Evolutionary conservation across 2,329 filamentous ascomycete genomes (phyloP).

Genomic region (Cercospora sp.): DNA sequence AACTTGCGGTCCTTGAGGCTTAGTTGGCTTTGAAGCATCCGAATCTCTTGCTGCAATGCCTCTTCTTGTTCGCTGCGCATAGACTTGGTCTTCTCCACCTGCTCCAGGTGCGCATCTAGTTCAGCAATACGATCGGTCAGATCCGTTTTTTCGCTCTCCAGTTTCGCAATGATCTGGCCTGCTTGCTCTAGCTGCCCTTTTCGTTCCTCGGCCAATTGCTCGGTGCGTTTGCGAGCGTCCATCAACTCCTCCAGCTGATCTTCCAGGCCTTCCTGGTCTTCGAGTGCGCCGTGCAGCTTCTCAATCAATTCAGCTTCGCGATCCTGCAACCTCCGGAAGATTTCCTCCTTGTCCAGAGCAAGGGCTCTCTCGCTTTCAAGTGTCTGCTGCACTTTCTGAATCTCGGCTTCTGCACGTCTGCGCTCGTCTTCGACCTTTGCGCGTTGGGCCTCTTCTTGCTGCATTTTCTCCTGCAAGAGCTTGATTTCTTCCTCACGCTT

Average conservation of each 20-base stretch:
- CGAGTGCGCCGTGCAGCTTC: slow-evolving; percentile 85
- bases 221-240: slow-evolving; percentile 82
- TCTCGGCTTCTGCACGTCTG: slow-evolving; percentile 80
- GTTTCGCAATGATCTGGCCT: slow-evolving; percentile 76
- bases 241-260: slow-evolving; percentile 89
- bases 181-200: slow-evolving; percentile 88
- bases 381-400: slow-evolving; percentile 87
- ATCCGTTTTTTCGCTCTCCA: slow-evolving; percentile 83
- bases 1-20: slow-evolving; percentile 86
- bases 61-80: slow-evolving; percentile 76
- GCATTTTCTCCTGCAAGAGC: slow-evolving; percentile 80
- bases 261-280: slow-evolving; percentile 91
- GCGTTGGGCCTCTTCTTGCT: slow-evolving; percentile 70
- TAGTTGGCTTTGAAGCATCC: slow-evolving; percentile 88
- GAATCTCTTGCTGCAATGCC: slow-evolving; percentile 76
- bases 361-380: slow-evolving; percentile 95
- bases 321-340: slow-evolving; percentile 91
- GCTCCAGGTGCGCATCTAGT: slow-evolving; percentile 69
- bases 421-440: slow-evolving; percentile 87
- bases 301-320: slow-evolving; percentile 92
- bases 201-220: slow-evolving; percentile 78
- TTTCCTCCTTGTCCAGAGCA: slow-evolving; percentile 96
- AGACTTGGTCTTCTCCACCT: slow-evolving; percentile 69
- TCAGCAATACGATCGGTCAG: slow-evolving; percentile 67
- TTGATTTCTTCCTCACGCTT: slow-evolving; percentile 92